A percentile compares a stretch with the other conserved stretches of the same genome.
Evolutionary conservation across 768 basidiomycete species (phyloP).

Genomic region (Boletus rubescentipes): DNA sequence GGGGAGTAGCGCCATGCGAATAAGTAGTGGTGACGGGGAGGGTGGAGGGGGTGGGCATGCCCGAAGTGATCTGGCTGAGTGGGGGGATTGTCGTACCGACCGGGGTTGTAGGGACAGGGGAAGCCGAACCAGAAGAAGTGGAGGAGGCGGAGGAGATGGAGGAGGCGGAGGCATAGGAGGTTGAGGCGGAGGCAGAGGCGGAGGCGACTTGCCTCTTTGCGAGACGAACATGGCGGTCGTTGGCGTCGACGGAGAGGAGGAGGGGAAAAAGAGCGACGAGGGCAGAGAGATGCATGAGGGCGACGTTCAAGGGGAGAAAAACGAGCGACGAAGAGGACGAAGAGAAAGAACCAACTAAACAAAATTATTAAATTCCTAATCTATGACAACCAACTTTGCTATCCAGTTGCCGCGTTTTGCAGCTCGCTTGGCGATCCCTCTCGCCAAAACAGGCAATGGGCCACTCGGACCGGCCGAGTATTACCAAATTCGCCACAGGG

Average conservation of each 20-base stretch:
- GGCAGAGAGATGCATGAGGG: slow-evolving; percentile 44
- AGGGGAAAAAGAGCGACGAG: slow-evolving; percentile 47
- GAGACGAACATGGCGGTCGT: slow-evolving; percentile 38
- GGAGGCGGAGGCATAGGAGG: slow-evolving; percentile 8
- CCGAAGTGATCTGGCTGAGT: slow-evolving; percentile 56
- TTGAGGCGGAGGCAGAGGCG: neutral
- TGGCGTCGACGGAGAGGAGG: slow-evolving; percentile 38
- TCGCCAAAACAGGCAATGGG: too few relatives aligned
- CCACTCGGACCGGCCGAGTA: too few relatives aligned
- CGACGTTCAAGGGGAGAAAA: slow-evolving; percentile 6
- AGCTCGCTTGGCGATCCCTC: too few relatives aligned
- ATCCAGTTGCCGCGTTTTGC: too few relatives aligned
- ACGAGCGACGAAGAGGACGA: neutral
- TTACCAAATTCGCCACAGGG: neutral
- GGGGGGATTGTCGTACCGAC: slow-evolving; percentile 54
- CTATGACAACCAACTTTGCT: too few relatives aligned
- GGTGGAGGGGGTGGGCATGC: slow-evolving; percentile 56
- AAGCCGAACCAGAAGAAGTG: slow-evolving; percentile 11
- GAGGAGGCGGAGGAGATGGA: neutral
- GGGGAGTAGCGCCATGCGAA: slow-evolving; percentile 57
- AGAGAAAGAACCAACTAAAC: neutral
- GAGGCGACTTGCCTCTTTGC: slow-evolving; percentile 37
- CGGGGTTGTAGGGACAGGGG: slow-evolving; percentile 27
- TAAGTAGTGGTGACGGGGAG: slow-evolving; percentile 53
- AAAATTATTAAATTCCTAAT: neutral